Evolutionary conservation across 2,329 filamentous ascomycete species (phyloP), one percentile per base, ranked within the genome.

Genomic region (Cladosporium sp.): DNA sequence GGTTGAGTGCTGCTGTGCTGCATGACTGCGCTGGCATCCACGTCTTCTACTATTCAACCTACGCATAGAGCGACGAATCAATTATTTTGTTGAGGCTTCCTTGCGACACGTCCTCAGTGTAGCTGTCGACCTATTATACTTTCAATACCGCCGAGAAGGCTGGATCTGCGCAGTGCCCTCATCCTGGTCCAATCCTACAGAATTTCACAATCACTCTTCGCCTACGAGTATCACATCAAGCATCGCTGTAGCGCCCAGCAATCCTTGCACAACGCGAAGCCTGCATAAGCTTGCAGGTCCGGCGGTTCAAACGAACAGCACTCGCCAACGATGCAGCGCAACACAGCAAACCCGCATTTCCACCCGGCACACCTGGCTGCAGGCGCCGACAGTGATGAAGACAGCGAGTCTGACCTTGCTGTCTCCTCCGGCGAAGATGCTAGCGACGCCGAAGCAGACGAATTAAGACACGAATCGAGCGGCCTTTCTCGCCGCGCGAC

Each of bases 281-380:
- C 40, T 44, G 40, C 40, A 44, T 28, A 44, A 15, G 40, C 40
- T 24, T 25, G 24, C 40, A 44, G 40, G 40, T 24, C 24, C 44
- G 44, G 40, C 40, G 40, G 40, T 19, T 24, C 22, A 28, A 49
- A 49, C 50, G 20, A 42, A 25, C 51, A 28, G 37, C 50, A 20
- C 4, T 4, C 22, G 15, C 20, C 17, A 44, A 67, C 64, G 63
- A 66, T 68, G 66, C 67, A 68, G 58, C 62, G 67, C 34, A 65
- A 59, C 61, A 57, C 66, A 34, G 65, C 68, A 60, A 62, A 64
- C 52, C 62, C 66, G 13, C 63, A 65, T 7, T 64, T 65, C 60
- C 52, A 63, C 19, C 57, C 66, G 19, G 62, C 64, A 52, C 61
- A 65, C 32, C 48, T 59, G 22, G 32, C 39, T 25, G 60, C 62